Percentiles rank a stretch among this genome's conserved stretches.
phyloP scores from a whole-genome alignment of 345 rosid genomes.

The Noccaea bulbosa region DNA sequence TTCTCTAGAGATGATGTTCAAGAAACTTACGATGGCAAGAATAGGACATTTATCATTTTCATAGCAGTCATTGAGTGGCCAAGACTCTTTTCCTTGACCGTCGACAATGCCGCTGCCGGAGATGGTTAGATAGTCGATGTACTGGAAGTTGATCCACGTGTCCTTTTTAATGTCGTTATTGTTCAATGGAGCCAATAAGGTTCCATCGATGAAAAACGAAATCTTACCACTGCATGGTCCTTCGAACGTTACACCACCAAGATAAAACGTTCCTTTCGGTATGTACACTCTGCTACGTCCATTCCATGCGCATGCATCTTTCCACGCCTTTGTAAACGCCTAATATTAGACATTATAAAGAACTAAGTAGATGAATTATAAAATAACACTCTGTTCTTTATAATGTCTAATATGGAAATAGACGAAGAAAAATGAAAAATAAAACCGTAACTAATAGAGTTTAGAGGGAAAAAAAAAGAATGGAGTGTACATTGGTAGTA shows the following conservation, averaged over 20 bases:
- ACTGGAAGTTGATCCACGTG: constrained; percentile 13
- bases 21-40: too few species aligned
- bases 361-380: too few species aligned
- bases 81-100: constrained; percentile 25
- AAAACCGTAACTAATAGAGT: too few species aligned
- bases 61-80: constrained; percentile 3
- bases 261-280: constrained; percentile 9
- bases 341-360: background rate
- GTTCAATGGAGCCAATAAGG: constrained; percentile 12
- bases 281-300: constrained; percentile 16
- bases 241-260: constrained; percentile 5
- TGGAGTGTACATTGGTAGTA: background rate
- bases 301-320: constrained; percentile 10
- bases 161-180: background rate
- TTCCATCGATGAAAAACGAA: constrained; percentile 6
- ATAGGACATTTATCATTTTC: background rate
- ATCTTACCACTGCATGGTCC: constrained; percentile 34
- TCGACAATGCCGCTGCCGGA: constrained; percentile 11
- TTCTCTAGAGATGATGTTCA: too few species aligned
- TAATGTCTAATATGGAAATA: too few species aligned
- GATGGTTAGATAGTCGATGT: background rate
- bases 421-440: too few species aligned
- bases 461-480: too few species aligned
- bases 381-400: too few species aligned
- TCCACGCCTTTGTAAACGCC: constrained; percentile 24